A percentile compares a stretch with the other conserved stretches of the same genome.
These are phyloP conservation scores for Rauvolfia tetraphylla DNA, from an alignment of 257 asterid species.

Conservation along the genomic window DNA sequence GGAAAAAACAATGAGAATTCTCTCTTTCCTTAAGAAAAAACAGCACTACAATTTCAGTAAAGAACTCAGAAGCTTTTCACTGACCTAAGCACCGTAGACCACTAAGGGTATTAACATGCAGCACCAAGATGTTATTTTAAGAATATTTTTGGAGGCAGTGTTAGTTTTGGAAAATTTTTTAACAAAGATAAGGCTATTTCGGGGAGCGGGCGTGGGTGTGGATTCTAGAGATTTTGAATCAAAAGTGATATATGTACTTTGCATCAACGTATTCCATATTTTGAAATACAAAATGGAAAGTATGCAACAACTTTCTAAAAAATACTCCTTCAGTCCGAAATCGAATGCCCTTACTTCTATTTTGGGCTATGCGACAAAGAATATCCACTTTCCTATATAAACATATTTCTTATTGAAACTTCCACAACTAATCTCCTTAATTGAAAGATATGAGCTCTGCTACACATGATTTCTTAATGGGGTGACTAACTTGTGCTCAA, in stretches of 20 bases:
- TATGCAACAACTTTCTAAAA: not conserved
- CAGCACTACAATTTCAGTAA: not conserved
- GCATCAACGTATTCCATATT: slow-evolving; percentile 2
- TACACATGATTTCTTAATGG: no score
- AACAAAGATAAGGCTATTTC: not conserved
- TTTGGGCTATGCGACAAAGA: no score
- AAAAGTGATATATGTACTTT: not conserved
- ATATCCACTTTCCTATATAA: no score
- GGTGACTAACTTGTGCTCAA: no score
- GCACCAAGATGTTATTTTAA: not conserved
- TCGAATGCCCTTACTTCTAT: no score
- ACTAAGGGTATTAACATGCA: not conserved
- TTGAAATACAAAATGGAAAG: not conserved
- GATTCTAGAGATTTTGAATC: not conserved
- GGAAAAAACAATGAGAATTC: not conserved
- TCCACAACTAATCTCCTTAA: no score
- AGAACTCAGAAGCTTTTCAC: not conserved
- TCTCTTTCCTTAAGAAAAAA: not conserved
- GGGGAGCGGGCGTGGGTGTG: no score
- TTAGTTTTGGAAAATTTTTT: not conserved
- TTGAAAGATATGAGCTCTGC: no score
- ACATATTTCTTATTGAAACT: no score
- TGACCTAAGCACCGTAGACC: not conserved
- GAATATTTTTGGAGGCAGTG: not conserved
- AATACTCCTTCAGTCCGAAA: no score